Evolutionary conservation across 495 filamentous ascomycete genomes (phyloP), one percentile per base, ranked within the genome.

Genomic region (Xylaria sp.): DNA sequence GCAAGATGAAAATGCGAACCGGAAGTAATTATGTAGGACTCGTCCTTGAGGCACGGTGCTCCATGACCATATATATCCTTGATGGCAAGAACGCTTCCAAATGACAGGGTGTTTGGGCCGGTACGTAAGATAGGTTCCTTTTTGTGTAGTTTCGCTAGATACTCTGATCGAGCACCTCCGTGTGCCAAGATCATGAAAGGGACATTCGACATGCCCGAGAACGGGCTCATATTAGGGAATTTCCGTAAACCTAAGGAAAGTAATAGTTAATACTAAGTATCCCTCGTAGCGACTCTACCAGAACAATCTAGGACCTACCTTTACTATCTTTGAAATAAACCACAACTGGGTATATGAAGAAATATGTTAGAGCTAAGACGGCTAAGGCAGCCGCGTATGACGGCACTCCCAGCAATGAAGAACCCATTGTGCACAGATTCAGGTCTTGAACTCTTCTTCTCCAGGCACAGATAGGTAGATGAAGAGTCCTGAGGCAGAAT

Each of bases 51-150:
- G 69, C 84, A 86, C 61, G 78, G 79, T 0, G 87, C 86, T 62
- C 77, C 80, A 73, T 89, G 87, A 35, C 86, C 86, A 70, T 88
- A 88, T 63, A 88, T 87, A 53, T 88, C 87, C 72, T 85, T 85
- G 73, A 88, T 87, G 31, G 87, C 87, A 67, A 73, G 15, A 64
- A 79, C 41, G 77, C 75, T 80, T 11, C 80, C 80, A 71, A 82
- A 88, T 0, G 86, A 88, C 0, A 89, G 77, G 31, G 78, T 76
- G 66, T 88, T 89, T 1, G 87, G 87, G 1, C 85, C 85, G 1
- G 81, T 86, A 9, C 87, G 85, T 64, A 88, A 77, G 19, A 88
- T 79, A 3, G 85, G 84, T 59, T 80, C 67, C 6, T 59, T 35
- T 35, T 37, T 59, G 67, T 66, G 61, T 26, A 65, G 35, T 33